Evolutionary conservation across 495 filamentous ascomycete species (phyloP).

Genomic region (Penicillium manginii): DNA sequence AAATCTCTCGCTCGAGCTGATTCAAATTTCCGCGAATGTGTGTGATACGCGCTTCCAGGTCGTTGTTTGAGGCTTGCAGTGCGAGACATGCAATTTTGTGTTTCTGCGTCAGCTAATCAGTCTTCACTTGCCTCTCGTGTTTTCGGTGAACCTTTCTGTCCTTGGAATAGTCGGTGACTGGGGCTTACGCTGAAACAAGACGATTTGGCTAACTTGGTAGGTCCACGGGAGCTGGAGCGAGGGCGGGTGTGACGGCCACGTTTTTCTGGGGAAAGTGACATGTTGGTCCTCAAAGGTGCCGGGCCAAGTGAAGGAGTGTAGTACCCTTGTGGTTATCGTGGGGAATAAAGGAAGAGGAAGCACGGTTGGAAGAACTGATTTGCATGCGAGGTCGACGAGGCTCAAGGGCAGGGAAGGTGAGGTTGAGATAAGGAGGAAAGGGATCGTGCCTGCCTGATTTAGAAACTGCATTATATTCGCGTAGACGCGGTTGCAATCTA

Average conservation of each 20-base stretch:
- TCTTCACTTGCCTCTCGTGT: background rate
- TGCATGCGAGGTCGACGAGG: no score
- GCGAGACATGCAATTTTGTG: constrained; percentile 6
- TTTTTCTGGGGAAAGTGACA: background rate
- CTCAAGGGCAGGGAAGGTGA: background rate
- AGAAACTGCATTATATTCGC: background rate
- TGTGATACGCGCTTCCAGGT: constrained; percentile 24
- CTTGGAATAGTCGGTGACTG: background rate
- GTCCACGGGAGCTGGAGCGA: constrained; percentile 3
- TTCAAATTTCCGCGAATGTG: constrained; percentile 24
- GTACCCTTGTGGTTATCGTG: no score
- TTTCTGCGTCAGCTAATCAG: constrained; percentile 8
- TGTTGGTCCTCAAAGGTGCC: background rate
- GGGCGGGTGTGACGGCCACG: background rate
- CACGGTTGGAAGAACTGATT: no score
- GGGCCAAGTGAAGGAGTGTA: background rate
- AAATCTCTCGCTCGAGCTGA: constrained; percentile 34
- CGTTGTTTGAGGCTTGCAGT: constrained; percentile 28
- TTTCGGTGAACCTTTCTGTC: background rate
- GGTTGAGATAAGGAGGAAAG: background rate
- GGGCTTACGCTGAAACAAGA: background rate
- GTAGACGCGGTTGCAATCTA: background rate
- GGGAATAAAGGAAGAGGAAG: no score
- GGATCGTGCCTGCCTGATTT: background rate
- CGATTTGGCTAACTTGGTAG: background rate